Evolutionary conservation across 768 basidiomycete species (phyloP).

Genomic region (Sarcodon sp.): DNA sequence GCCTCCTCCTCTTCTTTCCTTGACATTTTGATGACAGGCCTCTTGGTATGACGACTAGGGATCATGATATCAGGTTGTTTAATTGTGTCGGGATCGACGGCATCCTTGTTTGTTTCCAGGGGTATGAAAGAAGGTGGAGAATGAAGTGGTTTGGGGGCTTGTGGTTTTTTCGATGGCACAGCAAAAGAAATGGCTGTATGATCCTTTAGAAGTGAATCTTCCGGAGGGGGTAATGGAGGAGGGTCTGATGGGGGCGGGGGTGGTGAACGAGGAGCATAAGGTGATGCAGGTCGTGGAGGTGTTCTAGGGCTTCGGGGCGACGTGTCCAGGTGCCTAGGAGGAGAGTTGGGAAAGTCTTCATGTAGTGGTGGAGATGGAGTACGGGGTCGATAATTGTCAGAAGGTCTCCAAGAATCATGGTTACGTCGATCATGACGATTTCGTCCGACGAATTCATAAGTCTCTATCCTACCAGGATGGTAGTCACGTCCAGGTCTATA

Average conservation of each 20-base stretch:
- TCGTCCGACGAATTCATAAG: neutral
- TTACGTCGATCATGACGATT: neutral
- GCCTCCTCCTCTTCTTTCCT: constrained; percentile 52
- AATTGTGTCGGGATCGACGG: neutral
- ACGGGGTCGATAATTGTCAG: constrained; percentile 4
- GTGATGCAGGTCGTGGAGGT: neutral
- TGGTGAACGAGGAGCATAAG: neutral
- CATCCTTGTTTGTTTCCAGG: constrained; percentile 2
- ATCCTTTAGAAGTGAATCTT: constrained; percentile 19
- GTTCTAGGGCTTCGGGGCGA: too few relatives aligned
- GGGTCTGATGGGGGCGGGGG: constrained; percentile 7
- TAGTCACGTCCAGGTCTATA: constrained; percentile 12
- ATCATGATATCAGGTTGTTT: neutral
- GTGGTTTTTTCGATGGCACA: constrained; percentile 22
- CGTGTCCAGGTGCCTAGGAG: constrained; percentile 6
- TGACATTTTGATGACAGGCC: constrained; percentile 12
- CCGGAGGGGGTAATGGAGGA: constrained; percentile 11
- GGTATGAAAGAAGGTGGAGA: constrained; percentile 21
- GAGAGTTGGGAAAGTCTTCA: constrained; percentile 8
- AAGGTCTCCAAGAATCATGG: neutral
- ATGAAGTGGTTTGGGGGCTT: constrained; percentile 31
- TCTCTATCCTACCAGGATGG: too few relatives aligned
- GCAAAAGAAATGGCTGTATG: constrained; percentile 26
- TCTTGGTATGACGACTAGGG: neutral
- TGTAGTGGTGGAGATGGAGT: constrained; percentile 9